phyloP scores from a whole-genome alignment of 208 protist genomes.

The Wallacemonas rigidus region DNA sequence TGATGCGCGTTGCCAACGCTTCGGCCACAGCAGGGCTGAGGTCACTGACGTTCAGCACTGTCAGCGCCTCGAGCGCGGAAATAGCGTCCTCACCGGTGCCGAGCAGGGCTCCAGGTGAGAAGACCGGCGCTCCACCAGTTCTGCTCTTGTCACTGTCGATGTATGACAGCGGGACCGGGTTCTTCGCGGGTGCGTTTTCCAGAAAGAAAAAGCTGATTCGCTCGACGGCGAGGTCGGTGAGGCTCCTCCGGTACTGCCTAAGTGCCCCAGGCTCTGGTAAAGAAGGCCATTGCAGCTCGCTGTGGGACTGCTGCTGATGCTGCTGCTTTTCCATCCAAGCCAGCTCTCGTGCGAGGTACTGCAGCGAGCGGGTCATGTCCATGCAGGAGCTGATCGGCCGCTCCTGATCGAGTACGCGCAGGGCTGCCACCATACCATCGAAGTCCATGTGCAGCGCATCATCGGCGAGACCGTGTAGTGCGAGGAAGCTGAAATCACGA shows the following conservation, averaged over 20 bases:
- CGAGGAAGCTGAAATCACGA: conserved; percentile 74
- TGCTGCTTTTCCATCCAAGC: conserved; percentile 28
- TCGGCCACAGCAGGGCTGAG: conserved; percentile 18
- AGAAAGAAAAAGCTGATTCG: conserved; percentile 70
- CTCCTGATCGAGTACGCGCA: conserved; percentile 36
- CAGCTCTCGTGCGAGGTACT: conserved; percentile 70
- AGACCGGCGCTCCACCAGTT: not conserved
- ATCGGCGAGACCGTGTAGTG: conserved; percentile 61
- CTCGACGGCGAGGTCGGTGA: conserved; percentile 64
- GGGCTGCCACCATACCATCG: conserved; percentile 31
- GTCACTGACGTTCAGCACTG: conserved; percentile 40
- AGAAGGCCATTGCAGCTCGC: too few species aligned
- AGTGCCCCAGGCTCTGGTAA: conserved; percentile 20
- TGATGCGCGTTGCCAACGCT: not conserved
- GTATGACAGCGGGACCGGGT: not conserved
- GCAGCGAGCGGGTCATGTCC: conserved; percentile 52
- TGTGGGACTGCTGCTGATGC: not conserved
- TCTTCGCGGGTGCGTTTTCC: conserved; percentile 5
- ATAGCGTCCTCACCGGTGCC: conserved; percentile 56
- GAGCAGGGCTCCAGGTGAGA: conserved; percentile 6
- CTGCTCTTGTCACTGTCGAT: too few species aligned
- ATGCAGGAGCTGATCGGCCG: conserved; percentile 36
- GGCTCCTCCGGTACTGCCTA: conserved; percentile 22
- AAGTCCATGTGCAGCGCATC: conserved; percentile 49
- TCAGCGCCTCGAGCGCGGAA: conserved; percentile 64